Conservation (phyloP, 192 early-diverging fungal genomes). For the Backusella mclennaniae region DNA sequence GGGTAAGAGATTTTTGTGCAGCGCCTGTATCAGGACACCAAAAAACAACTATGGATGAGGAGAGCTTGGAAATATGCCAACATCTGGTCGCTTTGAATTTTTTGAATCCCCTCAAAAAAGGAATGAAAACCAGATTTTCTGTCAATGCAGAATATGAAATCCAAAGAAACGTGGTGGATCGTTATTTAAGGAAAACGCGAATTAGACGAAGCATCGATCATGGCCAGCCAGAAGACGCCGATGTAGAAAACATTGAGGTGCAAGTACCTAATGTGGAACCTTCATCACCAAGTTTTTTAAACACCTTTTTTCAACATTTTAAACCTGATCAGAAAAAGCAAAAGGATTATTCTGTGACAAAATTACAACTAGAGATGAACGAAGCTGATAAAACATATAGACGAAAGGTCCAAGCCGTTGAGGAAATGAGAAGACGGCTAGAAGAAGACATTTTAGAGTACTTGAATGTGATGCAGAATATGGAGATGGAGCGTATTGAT, state of each 20-base stretch:
- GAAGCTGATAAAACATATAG: slow-evolving; percentile 61
- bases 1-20: background rate
- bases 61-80: background rate
- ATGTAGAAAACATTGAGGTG: background rate
- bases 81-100: background rate
- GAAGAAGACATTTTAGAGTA: slow-evolving; percentile 56
- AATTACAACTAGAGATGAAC: slow-evolving; percentile 9
- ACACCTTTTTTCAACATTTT: background rate
- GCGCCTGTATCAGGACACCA: background rate
- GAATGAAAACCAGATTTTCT: background rate
- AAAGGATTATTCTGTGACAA: background rate
- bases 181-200: slow-evolving; percentile 11
- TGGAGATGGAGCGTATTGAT: slow-evolving; percentile 50
- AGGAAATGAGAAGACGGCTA: slow-evolving; percentile 57
- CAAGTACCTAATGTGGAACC: background rate
- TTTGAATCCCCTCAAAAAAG: background rate
- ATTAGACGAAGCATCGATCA: background rate
- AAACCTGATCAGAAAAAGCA: background rate
- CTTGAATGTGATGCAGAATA: slow-evolving; percentile 47
- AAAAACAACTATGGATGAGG: background rate
- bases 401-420: slow-evolving; percentile 55
- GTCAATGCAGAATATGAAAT: background rate
- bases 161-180: background rate
- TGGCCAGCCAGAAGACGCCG: background rate
- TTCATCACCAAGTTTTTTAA: background rate